phyloP scores from a whole-genome alignment of 2,329 filamentous ascomycete genomes.

The Scedosporium dehoogii region DNA sequence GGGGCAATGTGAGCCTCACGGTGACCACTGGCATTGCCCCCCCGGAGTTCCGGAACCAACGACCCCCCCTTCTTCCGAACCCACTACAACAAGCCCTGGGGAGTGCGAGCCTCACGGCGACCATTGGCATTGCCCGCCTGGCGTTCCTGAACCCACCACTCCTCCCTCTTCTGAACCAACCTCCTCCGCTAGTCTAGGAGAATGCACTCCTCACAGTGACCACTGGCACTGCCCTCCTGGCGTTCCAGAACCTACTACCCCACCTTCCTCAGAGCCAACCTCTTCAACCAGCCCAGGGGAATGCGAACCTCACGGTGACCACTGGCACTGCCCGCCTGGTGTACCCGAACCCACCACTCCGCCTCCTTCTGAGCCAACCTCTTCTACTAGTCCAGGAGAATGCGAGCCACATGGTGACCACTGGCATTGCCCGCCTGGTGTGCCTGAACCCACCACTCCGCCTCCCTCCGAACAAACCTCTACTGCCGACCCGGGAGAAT shows the following conservation, averaged over 20 bases:
- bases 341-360: conserved; percentile 8
- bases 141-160: conserved; percentile 8
- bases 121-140: conserved; percentile 13
- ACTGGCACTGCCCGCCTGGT: conserved; percentile 13
- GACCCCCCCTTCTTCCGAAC: conserved; percentile 7
- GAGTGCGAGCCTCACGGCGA: conserved; percentile 7
- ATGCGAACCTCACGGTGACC: conserved; percentile 10
- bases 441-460: background rate
- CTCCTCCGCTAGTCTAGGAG: background rate
- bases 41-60: conserved; percentile 10
- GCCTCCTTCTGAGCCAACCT: background rate
- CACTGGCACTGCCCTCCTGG: conserved; percentile 13
- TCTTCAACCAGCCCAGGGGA: background rate
- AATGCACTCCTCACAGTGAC: conserved; percentile 9
- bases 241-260: conserved; percentile 7
- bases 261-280: background rate
- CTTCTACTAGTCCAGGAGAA: background rate
- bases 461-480: background rate
- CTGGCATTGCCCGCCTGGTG: conserved; percentile 9
- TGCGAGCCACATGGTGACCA: conserved; percentile 10
- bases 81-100: background rate
- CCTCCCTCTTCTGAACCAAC: background rate
- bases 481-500: conserved; percentile 8
- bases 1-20: conserved; percentile 9
- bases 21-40: conserved; percentile 12